phyloP scores from a whole-genome alignment of 306 rosid genomes.

The Vigna nakashimae region DNA sequence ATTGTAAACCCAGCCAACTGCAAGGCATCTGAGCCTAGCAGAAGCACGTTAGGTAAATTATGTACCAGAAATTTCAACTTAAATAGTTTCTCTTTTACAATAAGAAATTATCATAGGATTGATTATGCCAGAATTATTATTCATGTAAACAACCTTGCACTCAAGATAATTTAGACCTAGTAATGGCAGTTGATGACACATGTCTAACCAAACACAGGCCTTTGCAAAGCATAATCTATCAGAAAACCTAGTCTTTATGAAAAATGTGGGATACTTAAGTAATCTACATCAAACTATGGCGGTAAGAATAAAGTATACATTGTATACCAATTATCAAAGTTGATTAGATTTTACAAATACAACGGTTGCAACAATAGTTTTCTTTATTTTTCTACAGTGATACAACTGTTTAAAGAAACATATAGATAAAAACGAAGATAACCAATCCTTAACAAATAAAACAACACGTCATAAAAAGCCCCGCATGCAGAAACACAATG shows the following conservation, averaged over 20 bases:
- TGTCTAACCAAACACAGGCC: slow-evolving; percentile 2
- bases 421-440: slow-evolving; percentile 20
- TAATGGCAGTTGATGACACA: not conserved
- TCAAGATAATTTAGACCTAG: not conserved
- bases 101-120: slow-evolving; percentile 11
- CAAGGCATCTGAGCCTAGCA: slow-evolving; percentile 19
- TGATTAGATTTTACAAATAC: slow-evolving; percentile 25
- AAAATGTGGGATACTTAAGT: not conserved
- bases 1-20: not conserved
- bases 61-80: slow-evolving; percentile 4
- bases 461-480: not conserved
- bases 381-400: not conserved
- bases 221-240: slow-evolving; percentile 33
- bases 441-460: not conserved
- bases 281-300: not conserved
- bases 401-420: not conserved
- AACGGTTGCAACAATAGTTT: not conserved
- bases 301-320: slow-evolving; percentile 3
- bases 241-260: slow-evolving; percentile 12
- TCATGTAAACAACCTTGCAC: slow-evolving; percentile 17
- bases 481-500: slow-evolving; percentile 1
- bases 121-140: not conserved
- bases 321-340: slow-evolving; percentile 14
- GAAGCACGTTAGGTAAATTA: not conserved
- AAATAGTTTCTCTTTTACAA: slow-evolving; percentile 3